Percentiles rank a stretch among this genome's conserved stretches.
Evolutionary conservation across 306 rosid genomes (phyloP).

Genomic region (Vigna hirtella): DNA sequence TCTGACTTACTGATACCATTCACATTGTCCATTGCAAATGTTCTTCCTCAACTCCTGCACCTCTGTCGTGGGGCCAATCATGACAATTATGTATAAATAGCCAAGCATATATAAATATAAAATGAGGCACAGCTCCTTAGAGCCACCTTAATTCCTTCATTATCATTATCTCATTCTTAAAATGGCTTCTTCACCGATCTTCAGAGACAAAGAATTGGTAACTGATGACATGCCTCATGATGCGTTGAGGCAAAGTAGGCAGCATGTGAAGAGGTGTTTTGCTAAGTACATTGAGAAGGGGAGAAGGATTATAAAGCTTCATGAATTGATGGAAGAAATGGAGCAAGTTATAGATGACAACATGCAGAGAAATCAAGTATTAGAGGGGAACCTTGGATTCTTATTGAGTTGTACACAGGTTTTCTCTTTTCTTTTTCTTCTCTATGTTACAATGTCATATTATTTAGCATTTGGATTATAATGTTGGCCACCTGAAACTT

Average conservation of each 20-base stretch:
- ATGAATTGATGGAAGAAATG: conserved; percentile 69
- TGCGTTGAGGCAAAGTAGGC: conserved; percentile 62
- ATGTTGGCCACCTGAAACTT: conserved; percentile 24
- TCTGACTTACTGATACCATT: conserved; percentile 41
- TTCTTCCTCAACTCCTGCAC: conserved; percentile 58
- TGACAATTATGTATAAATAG: conserved; percentile 1
- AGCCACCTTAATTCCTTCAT: background rate
- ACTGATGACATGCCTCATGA: conserved; percentile 62
- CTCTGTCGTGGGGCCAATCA: conserved; percentile 16
- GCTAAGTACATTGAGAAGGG: conserved; percentile 71
- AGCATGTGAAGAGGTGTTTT: conserved; percentile 75
- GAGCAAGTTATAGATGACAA: conserved; percentile 63
- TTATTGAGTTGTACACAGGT: conserved; percentile 76
- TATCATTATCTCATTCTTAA: background rate
- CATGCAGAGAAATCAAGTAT: conserved; percentile 58
- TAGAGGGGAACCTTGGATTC: conserved; percentile 72
- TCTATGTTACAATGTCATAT: conserved; percentile 10
- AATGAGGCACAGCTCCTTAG: conserved; percentile 24
- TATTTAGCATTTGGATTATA: background rate
- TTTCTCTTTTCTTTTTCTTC: background rate
- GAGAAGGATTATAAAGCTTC: conserved; percentile 61
- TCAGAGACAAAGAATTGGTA: conserved; percentile 54
- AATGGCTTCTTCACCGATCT: conserved; percentile 52
- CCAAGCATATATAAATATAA: conserved; percentile 49
- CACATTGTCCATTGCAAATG: conserved; percentile 47